Conservation (phyloP, 139 green algal species). For the Volvox africanus region DNA sequence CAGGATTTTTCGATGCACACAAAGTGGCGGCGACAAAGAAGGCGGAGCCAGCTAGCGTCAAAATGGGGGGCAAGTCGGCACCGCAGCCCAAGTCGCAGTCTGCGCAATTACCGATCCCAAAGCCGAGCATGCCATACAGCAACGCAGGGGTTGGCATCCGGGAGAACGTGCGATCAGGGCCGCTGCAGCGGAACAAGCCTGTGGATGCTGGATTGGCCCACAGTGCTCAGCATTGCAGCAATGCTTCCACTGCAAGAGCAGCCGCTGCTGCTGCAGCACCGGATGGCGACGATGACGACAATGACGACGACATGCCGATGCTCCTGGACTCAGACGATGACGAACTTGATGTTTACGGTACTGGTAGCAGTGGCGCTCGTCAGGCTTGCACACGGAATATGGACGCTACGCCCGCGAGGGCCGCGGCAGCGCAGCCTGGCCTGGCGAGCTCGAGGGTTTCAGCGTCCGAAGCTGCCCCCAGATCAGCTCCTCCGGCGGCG, state of each 20-base stretch:
- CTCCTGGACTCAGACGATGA: background rate
- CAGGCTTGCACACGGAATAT: no score
- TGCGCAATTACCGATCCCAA: background rate
- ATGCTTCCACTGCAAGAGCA: background rate
- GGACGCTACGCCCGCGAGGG: no score
- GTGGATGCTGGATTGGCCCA: no score
- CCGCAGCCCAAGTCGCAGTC: background rate
- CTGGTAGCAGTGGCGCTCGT: no score
- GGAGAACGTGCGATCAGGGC: background rate
- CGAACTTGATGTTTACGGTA: no score
- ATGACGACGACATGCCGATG: background rate
- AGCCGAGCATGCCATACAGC: constrained; percentile 16
- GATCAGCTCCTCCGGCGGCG: no score
- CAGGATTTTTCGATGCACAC: constrained; percentile 2
- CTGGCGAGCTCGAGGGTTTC: no score
- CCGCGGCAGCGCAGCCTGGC: no score
- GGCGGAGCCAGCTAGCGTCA: background rate
- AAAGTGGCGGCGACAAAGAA: background rate
- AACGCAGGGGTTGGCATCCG: constrained; percentile 9
- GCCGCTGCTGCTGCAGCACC: background rate
- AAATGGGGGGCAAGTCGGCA: background rate
- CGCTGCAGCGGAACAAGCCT: no score
- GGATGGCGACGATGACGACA: background rate
- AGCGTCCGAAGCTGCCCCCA: no score
- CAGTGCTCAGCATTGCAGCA: no score